These are phyloP conservation scores for Dissophora ornata DNA, from an alignment of 192 early-diverging fungal genomes.

Conservation along the genomic window DNA sequence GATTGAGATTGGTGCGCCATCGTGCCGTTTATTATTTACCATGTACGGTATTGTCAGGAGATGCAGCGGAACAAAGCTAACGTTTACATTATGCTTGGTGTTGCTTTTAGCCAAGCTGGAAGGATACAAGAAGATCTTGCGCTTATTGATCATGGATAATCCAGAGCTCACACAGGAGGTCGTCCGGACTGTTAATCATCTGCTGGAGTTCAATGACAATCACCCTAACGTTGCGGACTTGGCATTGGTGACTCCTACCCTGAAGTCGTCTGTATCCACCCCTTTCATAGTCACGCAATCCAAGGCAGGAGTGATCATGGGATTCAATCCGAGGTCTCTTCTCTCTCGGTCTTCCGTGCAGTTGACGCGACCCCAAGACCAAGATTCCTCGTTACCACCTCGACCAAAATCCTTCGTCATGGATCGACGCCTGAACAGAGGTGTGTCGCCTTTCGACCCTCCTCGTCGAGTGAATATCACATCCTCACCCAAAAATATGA, in stretches of 20 bases:
- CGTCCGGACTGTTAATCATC: conserved; percentile 50
- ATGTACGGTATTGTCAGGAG: too few relatives aligned
- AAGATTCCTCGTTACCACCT: conserved; percentile 37
- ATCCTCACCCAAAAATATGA: conserved; percentile 23
- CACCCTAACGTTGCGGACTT: conserved; percentile 32
- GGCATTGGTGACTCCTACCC: conserved; percentile 14
- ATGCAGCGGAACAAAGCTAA: not conserved
- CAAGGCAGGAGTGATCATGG: conserved; percentile 5
- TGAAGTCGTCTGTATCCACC: conserved; percentile 17
- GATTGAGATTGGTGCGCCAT: conserved; percentile 50
- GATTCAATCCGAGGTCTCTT: conserved; percentile 30
- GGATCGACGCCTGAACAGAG: conserved; percentile 32
- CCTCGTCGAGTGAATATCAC: conserved; percentile 21
- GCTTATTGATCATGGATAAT: conserved; percentile 45
- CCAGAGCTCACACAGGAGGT: conserved; percentile 50
- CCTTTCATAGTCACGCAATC: not conserved
- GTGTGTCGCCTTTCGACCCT: conserved; percentile 31
- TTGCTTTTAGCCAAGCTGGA: conserved; percentile 34
- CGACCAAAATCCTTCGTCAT: conserved; percentile 42
- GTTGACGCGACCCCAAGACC: conserved; percentile 18
- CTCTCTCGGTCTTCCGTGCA: conserved; percentile 46
- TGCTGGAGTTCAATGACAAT: conserved; percentile 45
- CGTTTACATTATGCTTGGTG: not conserved
- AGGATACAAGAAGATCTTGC: conserved; percentile 55
- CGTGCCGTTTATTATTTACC: too few relatives aligned